These are phyloP conservation scores for Naganishia kalamii DNA, from an alignment of 768 basidiomycete genomes.

Conservation along the genomic window DNA sequence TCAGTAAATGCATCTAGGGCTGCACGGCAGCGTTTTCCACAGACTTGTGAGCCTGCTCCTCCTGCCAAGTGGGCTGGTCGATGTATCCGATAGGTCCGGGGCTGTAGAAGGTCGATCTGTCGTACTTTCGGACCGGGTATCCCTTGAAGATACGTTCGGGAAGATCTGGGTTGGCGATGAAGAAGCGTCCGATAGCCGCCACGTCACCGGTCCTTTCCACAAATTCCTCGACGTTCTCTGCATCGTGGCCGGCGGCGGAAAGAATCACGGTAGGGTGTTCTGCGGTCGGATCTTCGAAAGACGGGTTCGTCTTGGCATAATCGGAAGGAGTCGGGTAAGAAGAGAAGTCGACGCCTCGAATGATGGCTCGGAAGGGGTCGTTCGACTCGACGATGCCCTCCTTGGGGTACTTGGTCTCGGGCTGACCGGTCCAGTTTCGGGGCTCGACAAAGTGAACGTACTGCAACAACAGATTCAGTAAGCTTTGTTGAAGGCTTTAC, in stretches of 20 bases:
- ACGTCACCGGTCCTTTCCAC: slow-evolving; percentile 29
- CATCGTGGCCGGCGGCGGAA: slow-evolving; percentile 24
- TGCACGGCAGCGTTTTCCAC: slow-evolving; percentile 9
- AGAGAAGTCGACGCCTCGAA: slow-evolving; percentile 25
- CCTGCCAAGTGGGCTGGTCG: slow-evolving; percentile 22
- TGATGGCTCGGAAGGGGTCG: slow-evolving; percentile 30
- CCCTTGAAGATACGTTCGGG: slow-evolving; percentile 25
- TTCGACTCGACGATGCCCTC: slow-evolving; percentile 22
- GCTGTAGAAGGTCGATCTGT: slow-evolving; percentile 30
- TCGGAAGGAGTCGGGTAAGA: slow-evolving; percentile 15
- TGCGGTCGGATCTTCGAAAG: slow-evolving; percentile 26
- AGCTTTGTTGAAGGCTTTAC: not conserved
- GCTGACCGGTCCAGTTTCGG: slow-evolving; percentile 23
- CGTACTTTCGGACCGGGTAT: slow-evolving; percentile 22
- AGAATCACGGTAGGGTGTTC: slow-evolving; percentile 22
- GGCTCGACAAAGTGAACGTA: slow-evolving; percentile 25
- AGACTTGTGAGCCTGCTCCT: not conserved
- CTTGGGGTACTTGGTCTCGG: slow-evolving; percentile 7
- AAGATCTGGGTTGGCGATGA: slow-evolving; percentile 31
- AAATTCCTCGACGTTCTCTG: slow-evolving; percentile 20
- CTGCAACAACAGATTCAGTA: not conserved
- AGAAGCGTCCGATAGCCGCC: slow-evolving; percentile 28
- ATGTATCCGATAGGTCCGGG: slow-evolving; percentile 27
- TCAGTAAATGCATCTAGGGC: not conserved
- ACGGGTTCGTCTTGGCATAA: slow-evolving; percentile 21